A percentile compares a stretch with the other conserved stretches of the same genome.
Conservation (phyloP, 352 stramenopile genomes). For the Phytophthora lateralis region DNA sequence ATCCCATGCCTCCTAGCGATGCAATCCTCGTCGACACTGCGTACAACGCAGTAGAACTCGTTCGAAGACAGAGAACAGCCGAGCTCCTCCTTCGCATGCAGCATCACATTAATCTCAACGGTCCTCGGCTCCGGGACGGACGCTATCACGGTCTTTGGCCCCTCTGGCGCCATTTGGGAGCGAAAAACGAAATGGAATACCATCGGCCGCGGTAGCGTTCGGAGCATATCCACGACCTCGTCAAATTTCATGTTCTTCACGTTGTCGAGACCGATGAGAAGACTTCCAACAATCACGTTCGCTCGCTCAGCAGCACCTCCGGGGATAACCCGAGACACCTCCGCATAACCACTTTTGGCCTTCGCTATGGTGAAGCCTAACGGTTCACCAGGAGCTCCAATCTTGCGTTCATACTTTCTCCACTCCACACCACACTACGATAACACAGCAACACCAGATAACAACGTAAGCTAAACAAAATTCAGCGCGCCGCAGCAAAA, state of each 20-base stretch:
- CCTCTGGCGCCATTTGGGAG: conserved; percentile 28
- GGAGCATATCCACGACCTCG: conserved; percentile 70
- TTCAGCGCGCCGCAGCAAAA: neutral
- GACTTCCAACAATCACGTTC: conserved; percentile 75
- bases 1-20: conserved; percentile 59
- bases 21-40: conserved; percentile 58
- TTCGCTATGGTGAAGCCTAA: conserved; percentile 82
- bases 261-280: conserved; percentile 71
- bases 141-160: conserved; percentile 43
- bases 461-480: conserved; percentile 3
- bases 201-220: conserved; percentile 54
- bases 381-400: conserved; percentile 46
- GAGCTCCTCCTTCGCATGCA: conserved; percentile 62
- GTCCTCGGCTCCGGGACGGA: conserved; percentile 66
- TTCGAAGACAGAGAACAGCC: conserved; percentile 60
- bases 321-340: conserved; percentile 67
- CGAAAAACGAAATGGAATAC: conserved; percentile 72
- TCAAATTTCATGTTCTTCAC: conserved; percentile 70
- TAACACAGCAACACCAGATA: conserved; percentile 3
- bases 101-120: conserved; percentile 59
- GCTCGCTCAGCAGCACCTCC: conserved; percentile 62
- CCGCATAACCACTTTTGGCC: conserved; percentile 64
- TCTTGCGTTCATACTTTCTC: conserved; percentile 65
- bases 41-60: conserved; percentile 66
- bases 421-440: conserved; percentile 44